These are phyloP conservation scores for Macadamia integrifolia DNA, from an alignment of 164 flowering plant species.

Conservation along the genomic window DNA sequence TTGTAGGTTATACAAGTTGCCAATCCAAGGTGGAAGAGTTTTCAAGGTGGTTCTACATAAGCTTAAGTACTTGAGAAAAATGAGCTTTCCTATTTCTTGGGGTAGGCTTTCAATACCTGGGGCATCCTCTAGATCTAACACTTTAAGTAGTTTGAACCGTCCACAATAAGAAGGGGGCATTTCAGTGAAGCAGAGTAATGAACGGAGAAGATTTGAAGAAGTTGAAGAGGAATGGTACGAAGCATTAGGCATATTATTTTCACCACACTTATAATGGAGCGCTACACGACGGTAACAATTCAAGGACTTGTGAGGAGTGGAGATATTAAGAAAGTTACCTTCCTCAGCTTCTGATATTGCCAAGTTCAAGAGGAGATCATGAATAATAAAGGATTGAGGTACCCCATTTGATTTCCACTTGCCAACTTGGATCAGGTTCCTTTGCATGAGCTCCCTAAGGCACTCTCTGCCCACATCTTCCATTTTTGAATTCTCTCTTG, in stretches of 20 bases:
- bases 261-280: neutral
- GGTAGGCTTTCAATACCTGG: neutral
- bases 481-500: neutral
- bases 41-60: neutral
- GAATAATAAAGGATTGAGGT: neutral
- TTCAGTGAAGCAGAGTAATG: neutral
- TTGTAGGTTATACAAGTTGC: no score
- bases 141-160: neutral
- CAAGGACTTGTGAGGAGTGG: no score
- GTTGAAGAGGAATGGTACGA: neutral
- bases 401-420: neutral
- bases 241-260: neutral
- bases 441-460: neutral
- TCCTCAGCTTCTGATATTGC: neutral
- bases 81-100: neutral
- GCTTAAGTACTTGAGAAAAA: neutral
- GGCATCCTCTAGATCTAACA: neutral
- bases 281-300: neutral
- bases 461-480: neutral
- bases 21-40: no score
- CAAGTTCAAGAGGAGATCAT: neutral
- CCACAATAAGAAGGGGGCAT: neutral
- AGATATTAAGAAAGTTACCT: neutral
- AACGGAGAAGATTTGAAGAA: neutral
- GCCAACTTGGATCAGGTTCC: neutral